Percentiles rank a stretch among this genome's conserved stretches.
Evolutionary conservation across 139 green algal species (phyloP).

Genomic region (Haematococcus lacustris): DNA sequence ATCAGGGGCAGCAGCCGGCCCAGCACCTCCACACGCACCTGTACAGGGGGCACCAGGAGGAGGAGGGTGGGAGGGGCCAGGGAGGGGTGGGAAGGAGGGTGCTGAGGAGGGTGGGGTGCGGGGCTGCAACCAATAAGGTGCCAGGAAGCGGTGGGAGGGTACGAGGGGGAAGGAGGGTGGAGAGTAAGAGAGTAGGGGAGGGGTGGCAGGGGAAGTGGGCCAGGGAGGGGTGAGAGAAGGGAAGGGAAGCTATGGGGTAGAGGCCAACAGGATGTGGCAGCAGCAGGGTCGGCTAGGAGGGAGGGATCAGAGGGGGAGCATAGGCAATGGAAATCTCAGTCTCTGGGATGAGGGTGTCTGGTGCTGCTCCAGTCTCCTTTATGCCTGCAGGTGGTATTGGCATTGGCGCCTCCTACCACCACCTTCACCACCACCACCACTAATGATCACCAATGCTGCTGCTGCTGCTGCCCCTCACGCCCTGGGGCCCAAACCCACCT

Average conservation of each 20-base stretch:
- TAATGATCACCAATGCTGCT: background rate
- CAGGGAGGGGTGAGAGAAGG: background rate
- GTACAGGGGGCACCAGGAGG: background rate
- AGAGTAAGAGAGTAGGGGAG: background rate
- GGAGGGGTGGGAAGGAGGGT: no score
- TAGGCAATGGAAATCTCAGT: no score
- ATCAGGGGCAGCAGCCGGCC: slow-evolving; percentile 17
- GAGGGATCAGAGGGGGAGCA: no score
- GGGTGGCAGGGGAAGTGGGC: background rate
- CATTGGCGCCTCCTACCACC: background rate
- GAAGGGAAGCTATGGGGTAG: no score
- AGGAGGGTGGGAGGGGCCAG: no score
- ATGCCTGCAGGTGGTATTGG: background rate
- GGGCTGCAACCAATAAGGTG: no score
- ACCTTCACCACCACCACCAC: background rate
- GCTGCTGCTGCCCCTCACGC: background rate
- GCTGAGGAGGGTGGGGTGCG: no score
- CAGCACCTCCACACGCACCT: slow-evolving; percentile 1
- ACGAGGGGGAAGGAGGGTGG: background rate
- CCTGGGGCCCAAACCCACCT: no score
- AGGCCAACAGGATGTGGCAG: no score
- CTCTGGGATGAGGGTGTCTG: no score
- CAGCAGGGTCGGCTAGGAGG: no score
- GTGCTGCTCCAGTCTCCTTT: background rate
- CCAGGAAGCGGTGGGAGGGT: background rate